These are phyloP conservation scores for Micractinium sp. DNA, from an alignment of 139 green algal genomes.

Conservation along the genomic window DNA sequence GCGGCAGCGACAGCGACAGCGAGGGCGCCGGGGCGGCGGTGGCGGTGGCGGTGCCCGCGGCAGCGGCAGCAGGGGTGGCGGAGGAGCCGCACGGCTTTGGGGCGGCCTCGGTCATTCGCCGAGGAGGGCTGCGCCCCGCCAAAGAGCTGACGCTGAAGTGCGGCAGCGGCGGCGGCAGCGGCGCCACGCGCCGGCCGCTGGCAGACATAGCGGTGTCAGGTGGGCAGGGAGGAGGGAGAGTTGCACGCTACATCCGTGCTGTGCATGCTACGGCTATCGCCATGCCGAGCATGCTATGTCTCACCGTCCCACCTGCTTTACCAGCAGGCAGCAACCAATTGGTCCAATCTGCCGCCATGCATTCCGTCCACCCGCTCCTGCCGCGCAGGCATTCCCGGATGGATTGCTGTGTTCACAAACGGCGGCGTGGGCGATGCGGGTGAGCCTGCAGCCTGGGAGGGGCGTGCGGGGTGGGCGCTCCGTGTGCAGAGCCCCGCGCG, in stretches of 20 bases:
- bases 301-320: no score
- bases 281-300: no score
- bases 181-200: neutral
- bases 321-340: no score
- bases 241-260: no score
- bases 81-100: constrained; percentile 42
- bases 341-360: neutral
- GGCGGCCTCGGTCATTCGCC: constrained; percentile 47
- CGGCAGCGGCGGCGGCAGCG: neutral
- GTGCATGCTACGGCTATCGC: no score
- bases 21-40: no score
- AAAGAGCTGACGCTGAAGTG: constrained; percentile 26
- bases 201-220: constrained; percentile 81
- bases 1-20: neutral
- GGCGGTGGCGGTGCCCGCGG: no score
- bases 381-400: constrained; percentile 69
- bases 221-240: no score
- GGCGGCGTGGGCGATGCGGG: neutral
- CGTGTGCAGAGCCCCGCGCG: no score
- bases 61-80: constrained; percentile 1
- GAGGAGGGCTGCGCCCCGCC: constrained; percentile 65
- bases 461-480: constrained; percentile 81
- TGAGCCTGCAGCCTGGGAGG: constrained; percentile 63
- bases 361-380: no score
- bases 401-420: constrained; percentile 51